These are phyloP conservation scores for Chenopodium album DNA, from an alignment of 148 eudicot species.

Conservation along the genomic window DNA sequence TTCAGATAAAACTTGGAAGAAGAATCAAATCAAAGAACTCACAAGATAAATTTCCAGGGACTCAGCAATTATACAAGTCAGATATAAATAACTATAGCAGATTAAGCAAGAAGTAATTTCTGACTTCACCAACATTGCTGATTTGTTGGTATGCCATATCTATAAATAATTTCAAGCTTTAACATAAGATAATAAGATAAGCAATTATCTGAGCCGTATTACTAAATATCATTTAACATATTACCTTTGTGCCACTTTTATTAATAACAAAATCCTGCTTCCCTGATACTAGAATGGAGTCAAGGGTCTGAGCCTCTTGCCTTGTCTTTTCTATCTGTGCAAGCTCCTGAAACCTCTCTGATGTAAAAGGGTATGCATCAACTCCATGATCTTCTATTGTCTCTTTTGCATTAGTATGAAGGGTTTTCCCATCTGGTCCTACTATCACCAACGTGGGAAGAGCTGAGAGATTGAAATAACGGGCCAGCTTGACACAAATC, in stretches of 20 bases:
- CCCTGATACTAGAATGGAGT: constrained; percentile 67
- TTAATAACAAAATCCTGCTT: constrained; percentile 58
- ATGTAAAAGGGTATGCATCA: constrained; percentile 71
- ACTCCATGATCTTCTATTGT: constrained; percentile 60
- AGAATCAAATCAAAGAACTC: neutral
- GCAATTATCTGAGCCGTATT: too few relatives aligned
- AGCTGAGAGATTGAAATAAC: constrained; percentile 56
- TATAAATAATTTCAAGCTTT: too few relatives aligned
- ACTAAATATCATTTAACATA: neutral
- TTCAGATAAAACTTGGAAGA: neutral
- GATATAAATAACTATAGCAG: neutral
- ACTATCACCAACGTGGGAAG: constrained; percentile 66
- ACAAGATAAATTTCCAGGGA: neutral
- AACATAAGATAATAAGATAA: neutral
- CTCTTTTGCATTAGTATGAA: constrained; percentile 57
- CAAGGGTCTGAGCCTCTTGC: constrained; percentile 64
- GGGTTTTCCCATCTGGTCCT: constrained; percentile 78
- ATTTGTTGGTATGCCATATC: too few relatives aligned
- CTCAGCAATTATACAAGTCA: neutral
- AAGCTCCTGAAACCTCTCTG: constrained; percentile 67
- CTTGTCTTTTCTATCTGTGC: constrained; percentile 56
- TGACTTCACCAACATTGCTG: neutral
- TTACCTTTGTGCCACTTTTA: constrained; percentile 62
- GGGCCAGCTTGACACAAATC: constrained; percentile 49
- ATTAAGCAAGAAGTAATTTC: neutral